A percentile compares a stretch with the other conserved stretches of the same genome.
These are phyloP conservation scores for Diaporthe velutina DNA, from an alignment of 2,329 filamentous ascomycete species.

Conservation along the genomic window DNA sequence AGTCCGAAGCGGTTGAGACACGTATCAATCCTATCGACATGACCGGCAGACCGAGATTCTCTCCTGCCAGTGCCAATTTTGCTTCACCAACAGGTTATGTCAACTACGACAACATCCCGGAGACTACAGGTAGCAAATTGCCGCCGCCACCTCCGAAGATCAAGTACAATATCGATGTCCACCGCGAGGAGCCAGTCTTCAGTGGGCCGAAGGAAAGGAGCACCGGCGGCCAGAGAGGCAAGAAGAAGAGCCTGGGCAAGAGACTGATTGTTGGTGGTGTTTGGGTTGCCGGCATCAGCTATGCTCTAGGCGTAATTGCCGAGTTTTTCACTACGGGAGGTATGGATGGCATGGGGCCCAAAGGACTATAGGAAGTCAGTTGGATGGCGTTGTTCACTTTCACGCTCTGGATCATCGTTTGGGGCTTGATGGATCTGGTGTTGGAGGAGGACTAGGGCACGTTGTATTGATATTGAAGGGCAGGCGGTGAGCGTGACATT, in stretches of 20 bases:
- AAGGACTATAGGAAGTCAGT: conserved; percentile 28
- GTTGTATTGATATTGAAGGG: background rate
- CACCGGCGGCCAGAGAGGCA: conserved; percentile 44
- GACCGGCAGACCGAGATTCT: conserved; percentile 56
- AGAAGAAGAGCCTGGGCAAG: conserved; percentile 58
- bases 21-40: conserved; percentile 71
- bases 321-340: conserved; percentile 69
- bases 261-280: conserved; percentile 66
- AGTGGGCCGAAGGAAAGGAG: conserved; percentile 50
- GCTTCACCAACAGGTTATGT: conserved; percentile 76
- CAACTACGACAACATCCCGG: conserved; percentile 64
- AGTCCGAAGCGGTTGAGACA: conserved; percentile 20
- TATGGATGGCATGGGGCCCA: conserved; percentile 54
- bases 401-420: background rate
- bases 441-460: background rate
- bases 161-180: conserved; percentile 58
- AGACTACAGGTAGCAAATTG: conserved; percentile 46
- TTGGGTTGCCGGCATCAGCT: conserved; percentile 68
- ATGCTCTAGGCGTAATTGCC: conserved; percentile 68
- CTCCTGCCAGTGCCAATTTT: conserved; percentile 66
- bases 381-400: background rate
- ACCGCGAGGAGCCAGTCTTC: conserved; percentile 62
- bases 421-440: background rate
- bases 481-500: background rate
- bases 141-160: conserved; percentile 49